Evolutionary conservation across 306 rosid genomes (phyloP), one percentile per base, ranked within the genome.

Genomic region (Comarum palustre): DNA sequence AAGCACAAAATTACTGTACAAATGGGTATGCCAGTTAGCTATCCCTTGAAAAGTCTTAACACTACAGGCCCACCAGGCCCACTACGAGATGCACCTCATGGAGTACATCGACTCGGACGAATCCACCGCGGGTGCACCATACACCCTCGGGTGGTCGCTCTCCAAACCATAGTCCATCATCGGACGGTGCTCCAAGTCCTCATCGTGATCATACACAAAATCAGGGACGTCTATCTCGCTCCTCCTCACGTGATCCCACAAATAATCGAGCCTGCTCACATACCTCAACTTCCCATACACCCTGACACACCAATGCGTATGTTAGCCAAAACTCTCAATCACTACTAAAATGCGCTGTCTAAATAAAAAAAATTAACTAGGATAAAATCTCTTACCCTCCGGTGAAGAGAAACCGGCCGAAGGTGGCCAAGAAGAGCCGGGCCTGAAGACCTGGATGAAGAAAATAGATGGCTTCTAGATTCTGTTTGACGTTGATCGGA

Each of bases 111-210:
- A 73, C 0, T 89, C 89, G 0, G 93, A 85, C 0, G 97, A 84
- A 50, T 91, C 94, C 2, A 89, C 50, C 0, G 91, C 46, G 29
- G 96, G 94, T 3, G 86, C 82, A 58, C 77, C 91, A 73, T 86
- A 86, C 15, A 87, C 86, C 79, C 98, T 86, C 0, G 91, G 87
- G 19, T 91, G 97, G 34, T 94, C 98, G 66, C 97, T 91, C 82
- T 94, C 98, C 57, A 91, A 77, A 0, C 97, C 98, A 24, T 91
- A 91, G 55, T 94, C 97, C 97, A 91, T 86, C 91, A 86, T 88
- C 57, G 97, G 96, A 73, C 97, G 94, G 84, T 85, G 81, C 76
- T 94, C 97, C 81, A 94, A 77, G 73, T 89, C 98, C 78, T 94
- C 98, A 64, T 94, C 98, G 17, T 91, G 97, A 83, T 94, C 98